Evolutionary conservation across 73 alveolate genomes (phyloP).

Genomic region (Paramecium octaurelia): DNA sequence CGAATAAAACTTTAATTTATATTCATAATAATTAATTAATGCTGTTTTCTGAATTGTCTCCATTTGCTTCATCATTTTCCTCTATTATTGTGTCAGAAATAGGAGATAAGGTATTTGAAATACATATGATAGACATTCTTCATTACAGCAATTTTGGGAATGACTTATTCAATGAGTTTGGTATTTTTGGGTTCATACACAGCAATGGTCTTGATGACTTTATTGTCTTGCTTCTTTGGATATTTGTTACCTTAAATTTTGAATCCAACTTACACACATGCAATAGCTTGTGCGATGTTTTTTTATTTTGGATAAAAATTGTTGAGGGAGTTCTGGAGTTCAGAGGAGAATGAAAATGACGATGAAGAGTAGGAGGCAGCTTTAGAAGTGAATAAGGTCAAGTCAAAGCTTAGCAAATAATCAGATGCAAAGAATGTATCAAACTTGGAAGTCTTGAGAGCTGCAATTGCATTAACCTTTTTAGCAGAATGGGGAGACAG

Average conservation of each 20-base stretch:
- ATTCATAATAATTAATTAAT: neutral
- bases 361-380: neutral
- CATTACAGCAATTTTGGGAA: slow-evolving; percentile 10
- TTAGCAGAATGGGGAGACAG: slow-evolving; percentile 75
- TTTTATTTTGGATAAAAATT: slow-evolving; percentile 3
- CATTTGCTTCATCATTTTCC: neutral
- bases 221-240: neutral
- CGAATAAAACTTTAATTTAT: neutral
- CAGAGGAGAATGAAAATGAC: neutral
- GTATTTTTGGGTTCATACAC: slow-evolving; percentile 6
- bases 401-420: neutral
- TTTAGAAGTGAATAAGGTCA: neutral
- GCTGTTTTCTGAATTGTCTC: neutral
- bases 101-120: neutral
- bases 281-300: neutral
- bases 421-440: neutral
- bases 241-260: neutral
- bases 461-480: slow-evolving; percentile 56
- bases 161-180: neutral
- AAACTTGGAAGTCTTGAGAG: neutral
- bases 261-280: neutral
- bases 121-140: neutral
- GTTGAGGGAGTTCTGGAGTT: neutral
- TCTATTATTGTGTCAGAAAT: slow-evolving; percentile 8
- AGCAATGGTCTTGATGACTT: neutral